Evolutionary conservation across 108 stramenopile species (phyloP).

Genomic region (Nannochloropsis granulata): DNA sequence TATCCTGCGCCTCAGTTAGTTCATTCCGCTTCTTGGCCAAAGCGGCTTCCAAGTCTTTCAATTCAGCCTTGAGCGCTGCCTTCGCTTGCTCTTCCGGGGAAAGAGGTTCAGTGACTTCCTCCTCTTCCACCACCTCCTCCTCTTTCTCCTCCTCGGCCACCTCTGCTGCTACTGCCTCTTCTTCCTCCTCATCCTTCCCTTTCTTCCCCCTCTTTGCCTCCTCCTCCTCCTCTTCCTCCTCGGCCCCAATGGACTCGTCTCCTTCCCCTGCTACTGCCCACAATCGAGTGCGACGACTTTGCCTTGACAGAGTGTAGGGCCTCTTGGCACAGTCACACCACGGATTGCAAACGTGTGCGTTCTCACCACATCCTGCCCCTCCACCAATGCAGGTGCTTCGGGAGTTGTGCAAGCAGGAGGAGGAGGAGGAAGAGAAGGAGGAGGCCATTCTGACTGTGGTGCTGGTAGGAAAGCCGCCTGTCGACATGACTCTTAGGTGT

Average conservation of each 20-base stretch:
- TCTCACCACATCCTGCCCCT: too few species aligned
- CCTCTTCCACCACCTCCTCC: not conserved
- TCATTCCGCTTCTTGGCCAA: not conserved
- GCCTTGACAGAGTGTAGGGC: not conserved
- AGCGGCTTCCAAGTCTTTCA: not conserved
- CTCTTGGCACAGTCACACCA: not conserved
- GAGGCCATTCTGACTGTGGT: not conserved
- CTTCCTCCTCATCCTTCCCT: not conserved
- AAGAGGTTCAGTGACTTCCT: not conserved
- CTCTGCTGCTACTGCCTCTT: not conserved
- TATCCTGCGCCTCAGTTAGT: not conserved
- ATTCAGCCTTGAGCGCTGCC: not conserved
- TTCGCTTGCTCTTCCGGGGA: not conserved
- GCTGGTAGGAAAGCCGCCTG: not conserved
- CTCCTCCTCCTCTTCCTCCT: not conserved
- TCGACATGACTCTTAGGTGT: not conserved
- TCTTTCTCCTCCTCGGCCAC: not conserved
- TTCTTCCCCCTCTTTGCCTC: not conserved
- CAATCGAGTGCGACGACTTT: not conserved
- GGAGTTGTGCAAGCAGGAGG: too few species aligned
- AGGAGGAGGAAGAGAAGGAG: not conserved
- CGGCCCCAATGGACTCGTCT: not conserved
- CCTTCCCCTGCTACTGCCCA: not conserved
- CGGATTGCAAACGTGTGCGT: not conserved
- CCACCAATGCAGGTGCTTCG: too few species aligned